A percentile compares a stretch with the other conserved stretches of the same genome.
phyloP scores from a whole-genome alignment of 768 basidiomycete genomes.

The Russula foetens region DNA sequence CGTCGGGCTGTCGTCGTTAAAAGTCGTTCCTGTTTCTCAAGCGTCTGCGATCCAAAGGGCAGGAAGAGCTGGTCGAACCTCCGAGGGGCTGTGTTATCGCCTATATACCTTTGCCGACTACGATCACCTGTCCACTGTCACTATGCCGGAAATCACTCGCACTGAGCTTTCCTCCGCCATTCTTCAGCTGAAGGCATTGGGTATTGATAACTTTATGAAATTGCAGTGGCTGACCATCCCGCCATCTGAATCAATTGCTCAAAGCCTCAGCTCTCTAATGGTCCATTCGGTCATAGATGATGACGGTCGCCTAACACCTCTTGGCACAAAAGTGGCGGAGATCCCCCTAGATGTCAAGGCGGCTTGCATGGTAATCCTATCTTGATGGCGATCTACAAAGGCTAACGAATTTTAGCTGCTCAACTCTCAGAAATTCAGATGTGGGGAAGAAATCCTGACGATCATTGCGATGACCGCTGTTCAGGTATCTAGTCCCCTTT shows the following conservation, averaged over 20 bases:
- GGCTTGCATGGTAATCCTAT: constrained; percentile 75
- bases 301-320: constrained; percentile 63
- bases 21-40: constrained; percentile 73
- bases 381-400: not conserved
- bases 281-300: constrained; percentile 79
- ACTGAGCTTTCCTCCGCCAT: constrained; percentile 89
- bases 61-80: constrained; percentile 91
- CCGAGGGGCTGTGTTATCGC: constrained; percentile 87
- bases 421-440: constrained; percentile 73
- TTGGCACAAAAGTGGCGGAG: constrained; percentile 86
- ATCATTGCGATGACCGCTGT: constrained; percentile 95
- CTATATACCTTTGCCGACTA: constrained; percentile 68
- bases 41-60: constrained; percentile 92
- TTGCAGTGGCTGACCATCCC: constrained; percentile 94
- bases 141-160: constrained; percentile 85
- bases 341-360: constrained; percentile 89
- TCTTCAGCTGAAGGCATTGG: constrained; percentile 88
- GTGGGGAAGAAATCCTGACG: constrained; percentile 92
- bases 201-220: constrained; percentile 90
- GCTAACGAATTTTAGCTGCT: constrained; percentile 53
- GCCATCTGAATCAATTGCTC: constrained; percentile 74
- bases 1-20: constrained; percentile 75
- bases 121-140: constrained; percentile 52
- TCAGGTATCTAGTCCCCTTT: constrained; percentile 45
- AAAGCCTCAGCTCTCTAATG: constrained; percentile 78